Percentiles rank a stretch among this genome's conserved stretches.
Conservation (phyloP, 2,329 filamentous ascomycete genomes). For the Ilyonectria sp. region DNA sequence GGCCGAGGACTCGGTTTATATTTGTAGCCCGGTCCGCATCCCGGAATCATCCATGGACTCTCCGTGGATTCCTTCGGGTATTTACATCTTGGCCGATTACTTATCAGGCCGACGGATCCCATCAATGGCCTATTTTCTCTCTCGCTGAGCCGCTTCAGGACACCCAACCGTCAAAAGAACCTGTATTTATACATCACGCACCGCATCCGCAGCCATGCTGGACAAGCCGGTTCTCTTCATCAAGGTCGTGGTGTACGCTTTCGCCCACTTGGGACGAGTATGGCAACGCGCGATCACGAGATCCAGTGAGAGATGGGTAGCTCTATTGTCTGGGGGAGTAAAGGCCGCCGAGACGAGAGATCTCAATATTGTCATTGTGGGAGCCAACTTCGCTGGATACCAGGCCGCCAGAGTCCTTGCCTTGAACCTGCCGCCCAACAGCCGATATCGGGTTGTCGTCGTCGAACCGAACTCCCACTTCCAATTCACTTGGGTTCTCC, state of each 20-base stretch:
- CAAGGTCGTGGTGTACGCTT: constrained; percentile 47
- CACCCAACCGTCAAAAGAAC: not conserved
- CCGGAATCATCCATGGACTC: constrained; percentile 3
- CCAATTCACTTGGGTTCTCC: constrained; percentile 73
- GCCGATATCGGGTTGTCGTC: constrained; percentile 66
- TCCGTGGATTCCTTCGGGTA: not conserved
- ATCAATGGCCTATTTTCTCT: not conserved
- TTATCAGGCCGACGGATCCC: not conserved
- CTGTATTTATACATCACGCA: not conserved
- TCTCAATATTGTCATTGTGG: constrained; percentile 68
- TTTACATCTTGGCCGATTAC: not conserved
- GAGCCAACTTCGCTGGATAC: constrained; percentile 71
- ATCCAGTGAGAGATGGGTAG: constrained; percentile 32
- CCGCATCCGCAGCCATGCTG: constrained; percentile 41
- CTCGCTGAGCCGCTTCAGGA: no score
- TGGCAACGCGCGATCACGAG: constrained; percentile 35
- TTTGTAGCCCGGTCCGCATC: not conserved
- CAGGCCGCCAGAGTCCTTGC: constrained; percentile 64
- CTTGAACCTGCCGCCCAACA: constrained; percentile 62
- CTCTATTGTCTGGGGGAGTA: constrained; percentile 4
- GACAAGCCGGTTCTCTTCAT: constrained; percentile 50
- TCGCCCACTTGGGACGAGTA: constrained; percentile 44
- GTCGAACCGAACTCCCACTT: constrained; percentile 74
- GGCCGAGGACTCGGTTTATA: not conserved
- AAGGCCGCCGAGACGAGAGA: constrained; percentile 43